Evolutionary conservation across 371 early-diverging fungal genomes (phyloP).

Genomic region (Mucor sp.): DNA sequence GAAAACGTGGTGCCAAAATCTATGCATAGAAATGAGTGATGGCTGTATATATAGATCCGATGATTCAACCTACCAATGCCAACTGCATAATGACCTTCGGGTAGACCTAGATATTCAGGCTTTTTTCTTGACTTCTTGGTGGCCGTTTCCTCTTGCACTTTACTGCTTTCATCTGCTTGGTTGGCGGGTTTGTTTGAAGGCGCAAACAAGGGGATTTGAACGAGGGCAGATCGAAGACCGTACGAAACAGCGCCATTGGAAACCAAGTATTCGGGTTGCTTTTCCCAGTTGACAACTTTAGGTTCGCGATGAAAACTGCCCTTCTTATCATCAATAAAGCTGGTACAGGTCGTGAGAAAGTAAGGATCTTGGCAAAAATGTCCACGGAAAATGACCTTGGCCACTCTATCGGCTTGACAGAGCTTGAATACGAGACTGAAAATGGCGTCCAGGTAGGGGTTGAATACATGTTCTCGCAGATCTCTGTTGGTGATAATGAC

Average conservation of each 20-base stretch:
- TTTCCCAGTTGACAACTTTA: background rate
- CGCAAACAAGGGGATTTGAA: background rate
- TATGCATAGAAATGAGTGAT: background rate
- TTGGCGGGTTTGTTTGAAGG: background rate
- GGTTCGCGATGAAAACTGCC: background rate
- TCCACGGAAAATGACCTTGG: background rate
- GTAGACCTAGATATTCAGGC: background rate
- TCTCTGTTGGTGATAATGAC: background rate
- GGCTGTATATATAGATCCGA: background rate
- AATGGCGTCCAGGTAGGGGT: background rate
- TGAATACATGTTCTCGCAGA: background rate
- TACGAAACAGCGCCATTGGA: conserved; percentile 4
- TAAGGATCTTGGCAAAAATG: background rate
- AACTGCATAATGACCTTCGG: conserved; percentile 5
- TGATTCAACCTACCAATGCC: conserved; percentile 35
- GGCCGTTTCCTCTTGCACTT: background rate
- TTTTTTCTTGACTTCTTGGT: background rate
- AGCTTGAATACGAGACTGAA: background rate
- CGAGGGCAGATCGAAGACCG: background rate
- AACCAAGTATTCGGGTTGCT: background rate
- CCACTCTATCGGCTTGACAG: background rate
- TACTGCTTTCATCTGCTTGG: background rate
- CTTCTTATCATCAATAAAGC: background rate
- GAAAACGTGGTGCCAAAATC: conserved; percentile 61
- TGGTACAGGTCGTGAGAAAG: background rate